phyloP scores from a whole-genome alignment of 2,329 filamentous ascomycete species.

The Phialophora tarda region DNA sequence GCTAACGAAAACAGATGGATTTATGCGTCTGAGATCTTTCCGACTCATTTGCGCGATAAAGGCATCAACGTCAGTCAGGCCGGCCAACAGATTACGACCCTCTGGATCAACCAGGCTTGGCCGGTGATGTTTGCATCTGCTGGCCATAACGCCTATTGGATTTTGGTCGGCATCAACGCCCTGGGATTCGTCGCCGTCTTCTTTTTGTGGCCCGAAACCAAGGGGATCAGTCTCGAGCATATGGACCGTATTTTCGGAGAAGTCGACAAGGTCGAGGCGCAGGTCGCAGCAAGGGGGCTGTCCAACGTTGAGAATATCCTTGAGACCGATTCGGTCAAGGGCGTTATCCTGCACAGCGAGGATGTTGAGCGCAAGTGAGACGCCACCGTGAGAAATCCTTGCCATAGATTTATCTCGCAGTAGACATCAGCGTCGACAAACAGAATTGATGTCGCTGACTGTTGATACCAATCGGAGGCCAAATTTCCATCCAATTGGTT shows the following conservation, averaged over 20 bases:
- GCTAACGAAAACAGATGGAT: not conserved
- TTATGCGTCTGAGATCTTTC: not conserved
- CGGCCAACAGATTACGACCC: not conserved
- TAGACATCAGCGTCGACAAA: not conserved
- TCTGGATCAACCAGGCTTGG: not conserved
- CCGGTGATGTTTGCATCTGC: not conserved
- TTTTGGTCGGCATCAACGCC: slow-evolving; percentile 49
- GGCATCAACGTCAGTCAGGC: not conserved
- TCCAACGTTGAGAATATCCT: slow-evolving; percentile 1
- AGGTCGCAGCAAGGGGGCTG: slow-evolving; percentile 40
- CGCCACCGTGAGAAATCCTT: not conserved
- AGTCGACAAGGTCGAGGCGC: slow-evolving; percentile 47
- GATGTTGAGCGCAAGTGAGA: not conserved
- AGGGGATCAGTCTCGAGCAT: slow-evolving; percentile 45
- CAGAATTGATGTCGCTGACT: not conserved
- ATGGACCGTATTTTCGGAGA: slow-evolving; percentile 48
- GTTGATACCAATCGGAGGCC: not conserved
- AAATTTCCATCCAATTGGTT: not conserved
- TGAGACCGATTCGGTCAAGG: not conserved
- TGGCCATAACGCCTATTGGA: not conserved
- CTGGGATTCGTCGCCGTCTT: slow-evolving; percentile 46
- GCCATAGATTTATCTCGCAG: not conserved
- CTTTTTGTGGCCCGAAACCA: slow-evolving; percentile 47
- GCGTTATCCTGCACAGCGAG: not conserved
- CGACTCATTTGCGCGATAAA: not conserved